Conservation (phyloP, 1,284 basidiomycete species). For the Puccinia triticina region DNA sequence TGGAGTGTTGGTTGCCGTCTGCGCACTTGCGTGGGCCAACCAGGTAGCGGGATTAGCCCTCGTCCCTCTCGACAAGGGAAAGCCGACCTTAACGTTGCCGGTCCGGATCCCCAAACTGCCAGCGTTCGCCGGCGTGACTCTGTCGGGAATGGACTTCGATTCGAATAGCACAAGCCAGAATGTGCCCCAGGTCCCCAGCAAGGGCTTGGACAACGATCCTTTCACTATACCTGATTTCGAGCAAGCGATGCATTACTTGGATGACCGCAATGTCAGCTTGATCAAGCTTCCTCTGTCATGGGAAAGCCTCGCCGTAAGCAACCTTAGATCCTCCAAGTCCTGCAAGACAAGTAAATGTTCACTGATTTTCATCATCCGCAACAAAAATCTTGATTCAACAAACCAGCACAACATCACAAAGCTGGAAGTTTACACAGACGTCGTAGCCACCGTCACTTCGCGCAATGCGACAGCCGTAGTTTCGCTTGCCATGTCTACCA, state of each 20-base stretch:
- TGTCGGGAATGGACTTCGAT: conserved; percentile 17
- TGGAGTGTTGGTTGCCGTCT: neutral
- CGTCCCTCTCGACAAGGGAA: neutral
- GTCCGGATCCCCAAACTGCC: conserved; percentile 13
- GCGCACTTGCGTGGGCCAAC: neutral
- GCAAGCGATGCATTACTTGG: conserved; percentile 13
- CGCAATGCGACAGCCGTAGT: conserved; percentile 1
- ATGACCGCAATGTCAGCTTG: neutral
- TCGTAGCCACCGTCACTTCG: conserved; percentile 19
- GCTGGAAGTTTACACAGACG: conserved; percentile 5
- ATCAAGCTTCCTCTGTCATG: conserved; percentile 28
- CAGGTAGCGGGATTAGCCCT: neutral
- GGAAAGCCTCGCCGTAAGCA: conserved; percentile 3
- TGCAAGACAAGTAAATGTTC: neutral
- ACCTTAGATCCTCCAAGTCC: neutral
- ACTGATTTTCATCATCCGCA: neutral
- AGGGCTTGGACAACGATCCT: neutral
- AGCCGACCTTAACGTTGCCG: neutral
- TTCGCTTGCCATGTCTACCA: neutral
- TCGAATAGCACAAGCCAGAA: neutral
- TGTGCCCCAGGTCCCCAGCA: too few species aligned
- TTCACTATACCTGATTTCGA: conserved; percentile 20
- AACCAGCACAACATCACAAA: neutral
- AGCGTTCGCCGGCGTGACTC: conserved; percentile 9
- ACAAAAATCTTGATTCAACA: neutral